Base-by-base conservation (phyloP, 176 grass and related monocot genomes). In the Poa annua region DNA sequence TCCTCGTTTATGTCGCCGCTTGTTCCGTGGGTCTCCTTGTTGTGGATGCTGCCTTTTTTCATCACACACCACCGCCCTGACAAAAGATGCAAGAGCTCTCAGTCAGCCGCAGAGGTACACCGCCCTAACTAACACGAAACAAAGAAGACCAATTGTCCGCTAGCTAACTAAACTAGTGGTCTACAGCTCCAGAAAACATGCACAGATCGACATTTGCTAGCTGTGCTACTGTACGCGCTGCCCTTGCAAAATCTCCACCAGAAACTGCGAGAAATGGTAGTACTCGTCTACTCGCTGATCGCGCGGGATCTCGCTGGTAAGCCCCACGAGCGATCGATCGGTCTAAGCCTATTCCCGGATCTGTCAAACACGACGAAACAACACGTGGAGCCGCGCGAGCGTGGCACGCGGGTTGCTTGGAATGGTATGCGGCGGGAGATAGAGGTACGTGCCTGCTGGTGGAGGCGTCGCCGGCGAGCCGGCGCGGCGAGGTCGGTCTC, bases 1-100 rank as follows among this genome's bases (percentile, higher is more conserved):
- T 79, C 65, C 80, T 87, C 64, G 55, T 72, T 88, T 64, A 94
- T 92, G 50, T 88, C 66, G 4, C 42, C 65, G 75, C 87, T 94
- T 56, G 38, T 90, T 52, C 91, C 87, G n/a, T 97, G 94, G 34
- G 87, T 92, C 51, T 94, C 94, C 80, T 77, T 94, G n/a, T 85
- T 59, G 59, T 94, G 91, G 50, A 85, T 57, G 48, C 35, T 61
- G 41, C 74, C 84, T 52, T 84, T 89, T 53, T 66, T 67, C 78
- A 87, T 85, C 10, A 15, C 2, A 33, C 20, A 16, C 35, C 86
- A 20, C 66, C 15, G 8, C 61, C 41, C 42, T 42, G 54, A 54
- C 6, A 22, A 59, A 81, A 75, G 14, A 24, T 2, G 51, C 53
- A 81, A 64, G 19, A 71, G 2, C 2, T 62, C 2, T 52, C 41